Evolutionary conservation across 192 early-diverging fungal species (phyloP).

Genomic region (Backusella morwellensis): DNA sequence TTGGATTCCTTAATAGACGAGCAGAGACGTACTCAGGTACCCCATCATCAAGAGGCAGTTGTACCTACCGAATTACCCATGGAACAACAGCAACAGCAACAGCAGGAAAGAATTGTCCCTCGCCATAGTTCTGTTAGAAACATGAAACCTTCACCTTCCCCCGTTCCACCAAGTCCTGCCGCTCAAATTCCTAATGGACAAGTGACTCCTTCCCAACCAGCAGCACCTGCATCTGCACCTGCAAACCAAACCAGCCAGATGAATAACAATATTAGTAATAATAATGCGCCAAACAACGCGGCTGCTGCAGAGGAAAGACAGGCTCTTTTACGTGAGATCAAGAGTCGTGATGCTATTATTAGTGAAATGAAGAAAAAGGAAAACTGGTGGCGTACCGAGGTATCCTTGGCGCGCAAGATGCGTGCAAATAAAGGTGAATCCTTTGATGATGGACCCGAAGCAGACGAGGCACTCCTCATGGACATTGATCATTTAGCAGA

Average conservation of each 20-base stretch:
- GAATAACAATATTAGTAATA: background rate
- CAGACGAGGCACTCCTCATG: slow-evolving; percentile 25
- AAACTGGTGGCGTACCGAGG: slow-evolving; percentile 44
- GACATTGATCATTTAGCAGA: slow-evolving; percentile 39
- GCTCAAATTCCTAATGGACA: background rate
- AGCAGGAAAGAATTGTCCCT: slow-evolving; percentile 7
- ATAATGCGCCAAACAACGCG: background rate
- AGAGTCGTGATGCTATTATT: slow-evolving; percentile 36
- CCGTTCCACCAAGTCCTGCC: background rate
- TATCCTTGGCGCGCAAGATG: slow-evolving; percentile 34
- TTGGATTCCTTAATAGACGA: background rate
- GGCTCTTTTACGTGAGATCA: slow-evolving; percentile 34
- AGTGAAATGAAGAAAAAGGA: slow-evolving; percentile 40
- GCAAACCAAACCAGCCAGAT: background rate
- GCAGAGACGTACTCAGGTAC: background rate
- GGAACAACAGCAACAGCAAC: background rate
- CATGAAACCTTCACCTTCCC: background rate
- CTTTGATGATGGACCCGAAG: slow-evolving; percentile 22
- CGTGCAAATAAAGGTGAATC: slow-evolving; percentile 5
- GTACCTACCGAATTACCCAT: background rate
- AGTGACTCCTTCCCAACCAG: background rate
- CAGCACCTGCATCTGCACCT: background rate
- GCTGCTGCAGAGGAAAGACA: slow-evolving; percentile 15
- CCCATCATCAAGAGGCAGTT: background rate
- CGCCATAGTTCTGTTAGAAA: slow-evolving; percentile 7